A percentile compares a stretch with the other conserved stretches of the same genome.
Conservation (phyloP, 768 basidiomycete species). For the Auriscalpium microsporum region DNA sequence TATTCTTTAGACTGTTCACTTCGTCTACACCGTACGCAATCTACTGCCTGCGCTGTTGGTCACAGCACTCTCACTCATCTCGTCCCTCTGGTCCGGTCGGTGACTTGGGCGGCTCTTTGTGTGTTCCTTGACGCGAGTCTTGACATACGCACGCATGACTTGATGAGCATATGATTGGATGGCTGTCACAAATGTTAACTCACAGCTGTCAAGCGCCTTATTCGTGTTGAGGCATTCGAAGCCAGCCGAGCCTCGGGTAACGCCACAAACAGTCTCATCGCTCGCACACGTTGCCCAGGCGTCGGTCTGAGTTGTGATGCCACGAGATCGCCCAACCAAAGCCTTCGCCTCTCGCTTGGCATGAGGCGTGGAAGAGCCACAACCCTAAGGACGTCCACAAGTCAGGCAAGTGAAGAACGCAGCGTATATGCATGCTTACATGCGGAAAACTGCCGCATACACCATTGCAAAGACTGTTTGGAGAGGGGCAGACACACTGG, state of each 20-base stretch:
- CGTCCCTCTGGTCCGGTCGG: no score
- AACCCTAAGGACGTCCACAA: constrained; percentile 24
- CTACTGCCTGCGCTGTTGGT: no score
- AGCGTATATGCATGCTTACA: constrained; percentile 5
- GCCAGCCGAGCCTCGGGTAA: constrained; percentile 23
- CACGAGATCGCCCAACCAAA: constrained; percentile 1
- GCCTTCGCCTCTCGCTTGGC: constrained; percentile 9
- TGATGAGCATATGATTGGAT: not conserved
- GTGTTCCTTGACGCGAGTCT: no score
- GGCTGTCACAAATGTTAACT: not conserved
- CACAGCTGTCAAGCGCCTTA: constrained; percentile 16
- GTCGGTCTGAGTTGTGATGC: constrained; percentile 23
- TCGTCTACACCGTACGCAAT: no score
- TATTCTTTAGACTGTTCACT: no score
- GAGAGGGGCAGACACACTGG: constrained; percentile 30
- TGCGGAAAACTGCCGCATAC: constrained; percentile 22
- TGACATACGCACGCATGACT: not conserved
- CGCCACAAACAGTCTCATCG: constrained; percentile 30
- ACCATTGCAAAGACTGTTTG: constrained; percentile 33
- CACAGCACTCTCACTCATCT: no score
- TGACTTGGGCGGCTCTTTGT: no score
- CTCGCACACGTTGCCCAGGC: constrained; percentile 24
- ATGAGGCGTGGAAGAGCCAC: constrained; percentile 29
- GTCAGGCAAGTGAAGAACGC: not conserved
- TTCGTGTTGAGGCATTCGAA: constrained; percentile 35